Conservation (phyloP, 2,329 filamentous ascomycete species). For the Hypoxylon sp. region DNA sequence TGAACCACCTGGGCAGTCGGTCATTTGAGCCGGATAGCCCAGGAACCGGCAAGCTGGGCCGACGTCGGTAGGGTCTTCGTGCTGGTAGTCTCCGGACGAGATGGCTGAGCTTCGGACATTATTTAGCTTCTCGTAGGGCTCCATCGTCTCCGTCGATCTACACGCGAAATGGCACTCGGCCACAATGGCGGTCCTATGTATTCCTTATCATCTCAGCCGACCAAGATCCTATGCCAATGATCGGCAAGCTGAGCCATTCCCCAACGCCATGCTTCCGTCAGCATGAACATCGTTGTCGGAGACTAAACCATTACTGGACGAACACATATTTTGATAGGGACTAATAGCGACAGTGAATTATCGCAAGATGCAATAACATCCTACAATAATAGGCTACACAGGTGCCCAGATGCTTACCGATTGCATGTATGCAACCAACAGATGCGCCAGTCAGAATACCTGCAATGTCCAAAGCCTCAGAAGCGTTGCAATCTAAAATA, state of each 20-base stretch:
- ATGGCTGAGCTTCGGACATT: constrained; percentile 3
- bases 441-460: constrained; percentile 17
- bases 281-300: constrained; percentile 9
- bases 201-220: constrained; percentile 17
- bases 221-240: constrained; percentile 12
- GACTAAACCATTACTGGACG: constrained; percentile 6
- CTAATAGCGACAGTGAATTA: constrained; percentile 11
- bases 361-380: constrained; percentile 8
- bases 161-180: constrained; percentile 2
- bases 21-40: constrained; percentile 25
- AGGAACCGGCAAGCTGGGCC: constrained; percentile 32
- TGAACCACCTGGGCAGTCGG: not conserved
- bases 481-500: constrained; percentile 5
- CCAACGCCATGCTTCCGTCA: constrained; percentile 27
- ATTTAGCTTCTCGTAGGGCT: not conserved
- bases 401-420: constrained; percentile 28
- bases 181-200: not conserved
- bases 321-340: constrained; percentile 9
- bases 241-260: constrained; percentile 32
- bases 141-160: constrained; percentile 7
- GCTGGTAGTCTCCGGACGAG: constrained; percentile 27
- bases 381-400: constrained; percentile 14
- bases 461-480: constrained; percentile 3
- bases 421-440: constrained; percentile 10
- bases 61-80: constrained; percentile 7